phyloP scores from a whole-genome alignment of 139 green algal genomes.

The Volvox africanus region DNA sequence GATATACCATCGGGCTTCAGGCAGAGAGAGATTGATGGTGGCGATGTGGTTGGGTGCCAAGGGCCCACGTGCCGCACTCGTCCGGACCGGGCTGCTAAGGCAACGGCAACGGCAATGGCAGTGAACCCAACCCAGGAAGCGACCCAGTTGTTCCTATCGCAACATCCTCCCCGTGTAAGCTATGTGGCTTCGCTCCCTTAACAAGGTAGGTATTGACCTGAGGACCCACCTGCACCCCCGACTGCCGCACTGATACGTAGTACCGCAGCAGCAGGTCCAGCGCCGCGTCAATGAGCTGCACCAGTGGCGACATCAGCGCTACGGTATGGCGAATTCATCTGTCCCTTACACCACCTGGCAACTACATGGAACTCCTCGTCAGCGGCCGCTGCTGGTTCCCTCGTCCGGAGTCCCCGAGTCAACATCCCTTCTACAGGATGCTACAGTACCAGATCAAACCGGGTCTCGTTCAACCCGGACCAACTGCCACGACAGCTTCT shows the following conservation, averaged over 20 bases:
- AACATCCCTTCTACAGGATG: neutral
- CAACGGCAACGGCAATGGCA: neutral
- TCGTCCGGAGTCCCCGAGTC: constrained; percentile 8
- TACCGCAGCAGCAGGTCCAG: constrained; percentile 48
- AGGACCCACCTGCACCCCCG: constrained; percentile 29
- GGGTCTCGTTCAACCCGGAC: constrained; percentile 4
- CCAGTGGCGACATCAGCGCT: neutral
- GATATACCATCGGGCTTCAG: no score
- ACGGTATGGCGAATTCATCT: no score
- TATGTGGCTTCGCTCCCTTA: neutral
- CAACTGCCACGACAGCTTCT: neutral
- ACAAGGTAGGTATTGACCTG: neutral
- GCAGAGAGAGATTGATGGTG: no score
- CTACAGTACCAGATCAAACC: constrained; percentile 21
- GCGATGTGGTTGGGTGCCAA: neutral
- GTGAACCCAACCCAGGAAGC: neutral
- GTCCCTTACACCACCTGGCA: no score
- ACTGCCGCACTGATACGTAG: constrained; percentile 43
- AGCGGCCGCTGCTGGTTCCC: neutral
- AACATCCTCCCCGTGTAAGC: no score
- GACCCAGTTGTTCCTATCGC: no score
- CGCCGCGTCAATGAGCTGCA: constrained; percentile 30
- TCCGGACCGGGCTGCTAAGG: neutral
- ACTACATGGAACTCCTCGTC: neutral
- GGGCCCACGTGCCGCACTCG: neutral